phyloP scores from a whole-genome alignment of 257 asterid genomes.

The Misopates orontium region DNA sequence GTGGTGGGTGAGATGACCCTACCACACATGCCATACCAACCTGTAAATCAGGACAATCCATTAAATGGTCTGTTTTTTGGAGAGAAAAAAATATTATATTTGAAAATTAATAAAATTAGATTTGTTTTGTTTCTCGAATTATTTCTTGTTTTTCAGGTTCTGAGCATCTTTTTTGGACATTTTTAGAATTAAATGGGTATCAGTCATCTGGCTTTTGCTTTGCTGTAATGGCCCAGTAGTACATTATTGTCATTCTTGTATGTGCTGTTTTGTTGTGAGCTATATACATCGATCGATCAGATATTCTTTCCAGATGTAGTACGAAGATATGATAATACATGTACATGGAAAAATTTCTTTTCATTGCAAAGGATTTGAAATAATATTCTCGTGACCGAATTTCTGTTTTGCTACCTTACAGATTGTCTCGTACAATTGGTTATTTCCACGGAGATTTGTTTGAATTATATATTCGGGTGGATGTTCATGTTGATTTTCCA shows the following conservation, averaged over 20 bases:
- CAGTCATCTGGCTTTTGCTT: constrained; percentile 1
- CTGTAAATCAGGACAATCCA: constrained; percentile 29
- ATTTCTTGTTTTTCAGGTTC: constrained; percentile 6
- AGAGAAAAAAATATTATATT: too few species aligned
- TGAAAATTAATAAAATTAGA: too few species aligned
- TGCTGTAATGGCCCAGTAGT: constrained; percentile 29
- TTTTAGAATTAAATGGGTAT: constrained; percentile 15
- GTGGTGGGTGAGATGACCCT: constrained; percentile 23
- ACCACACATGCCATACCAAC: constrained; percentile 22
- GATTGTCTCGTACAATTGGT: too few species aligned
- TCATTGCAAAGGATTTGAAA: background rate
- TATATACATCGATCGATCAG: background rate
- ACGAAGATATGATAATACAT: constrained; percentile 2
- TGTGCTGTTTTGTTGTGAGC: constrained; percentile 17
- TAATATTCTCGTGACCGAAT: constrained; percentile 3
- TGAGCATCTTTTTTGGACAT: constrained; percentile 29
- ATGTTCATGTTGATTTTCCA: too few species aligned
- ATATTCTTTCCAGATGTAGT: constrained; percentile 16
- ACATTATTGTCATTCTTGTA: constrained; percentile 29
- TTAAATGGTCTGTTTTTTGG: constrained; percentile 15
- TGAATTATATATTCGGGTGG: too few species aligned
- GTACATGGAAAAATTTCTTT: constrained; percentile 1
- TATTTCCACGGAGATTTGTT: too few species aligned
- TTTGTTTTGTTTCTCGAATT: background rate
- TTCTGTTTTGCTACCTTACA: constrained; percentile 21